Conservation (phyloP, 139 green algal genomes). For the Edaphochlamys debaryana region DNA sequence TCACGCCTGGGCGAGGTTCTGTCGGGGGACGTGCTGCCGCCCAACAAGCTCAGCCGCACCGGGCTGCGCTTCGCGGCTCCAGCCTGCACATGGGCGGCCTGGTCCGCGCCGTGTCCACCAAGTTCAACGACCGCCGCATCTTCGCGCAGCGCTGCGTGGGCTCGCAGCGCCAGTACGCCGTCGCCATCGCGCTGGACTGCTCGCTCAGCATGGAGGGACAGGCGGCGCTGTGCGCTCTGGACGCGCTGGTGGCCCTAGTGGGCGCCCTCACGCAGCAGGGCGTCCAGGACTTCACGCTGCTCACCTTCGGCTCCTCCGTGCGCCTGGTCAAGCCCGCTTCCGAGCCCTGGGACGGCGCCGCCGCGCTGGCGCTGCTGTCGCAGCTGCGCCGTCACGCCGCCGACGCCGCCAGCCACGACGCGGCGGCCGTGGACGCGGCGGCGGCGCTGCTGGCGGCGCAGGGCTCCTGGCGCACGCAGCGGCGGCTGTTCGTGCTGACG, state of each 20-base stretch:
- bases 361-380: no score
- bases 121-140: slow-evolving; percentile 45
- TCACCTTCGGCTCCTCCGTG: slow-evolving; percentile 38
- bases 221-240: slow-evolving; percentile 30
- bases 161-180: slow-evolving; percentile 41
- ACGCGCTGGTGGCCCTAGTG: slow-evolving; percentile 42
- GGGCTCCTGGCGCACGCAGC: background rate
- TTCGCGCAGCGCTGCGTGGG: slow-evolving; percentile 48
- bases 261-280: slow-evolving; percentile 31
- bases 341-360: slow-evolving; percentile 48
- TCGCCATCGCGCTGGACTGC: slow-evolving; percentile 50
- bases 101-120: slow-evolving; percentile 46
- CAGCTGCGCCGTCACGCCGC: slow-evolving; percentile 4
- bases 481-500: slow-evolving; percentile 57
- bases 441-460: slow-evolving; percentile 14
- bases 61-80: slow-evolving; percentile 33
- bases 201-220: slow-evolving; percentile 60
- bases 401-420: slow-evolving; percentile 34
- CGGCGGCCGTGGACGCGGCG: no score
- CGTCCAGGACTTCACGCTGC: slow-evolving; percentile 46
- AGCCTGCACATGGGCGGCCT: slow-evolving; percentile 56
- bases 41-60: slow-evolving; percentile 50
- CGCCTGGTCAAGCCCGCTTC: slow-evolving; percentile 47
- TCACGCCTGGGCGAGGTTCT: slow-evolving; percentile 42
- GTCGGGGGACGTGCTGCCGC: slow-evolving; percentile 38